A percentile compares a stretch with the other conserved stretches of the same genome.
These are phyloP conservation scores for Calophaca sinica DNA, from an alignment of 306 rosid genomes.

Conservation along the genomic window DNA sequence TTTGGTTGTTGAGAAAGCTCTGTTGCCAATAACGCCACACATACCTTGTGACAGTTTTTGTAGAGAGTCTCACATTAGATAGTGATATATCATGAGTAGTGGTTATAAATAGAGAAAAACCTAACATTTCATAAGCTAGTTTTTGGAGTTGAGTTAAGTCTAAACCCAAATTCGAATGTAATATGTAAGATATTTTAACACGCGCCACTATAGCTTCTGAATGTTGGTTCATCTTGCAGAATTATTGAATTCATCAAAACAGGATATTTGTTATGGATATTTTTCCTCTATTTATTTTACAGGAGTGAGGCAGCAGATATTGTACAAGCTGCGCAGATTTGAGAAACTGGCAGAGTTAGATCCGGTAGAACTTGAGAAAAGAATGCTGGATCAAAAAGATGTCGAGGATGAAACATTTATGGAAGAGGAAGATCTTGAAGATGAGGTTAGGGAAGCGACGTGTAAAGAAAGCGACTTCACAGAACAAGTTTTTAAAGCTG, in stretches of 20 bases:
- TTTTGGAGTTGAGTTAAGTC: no score
- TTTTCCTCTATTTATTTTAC: conserved; percentile 39
- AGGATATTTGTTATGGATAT: conserved; percentile 1
- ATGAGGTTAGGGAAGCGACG: conserved; percentile 37
- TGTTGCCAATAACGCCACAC: conserved; percentile 12
- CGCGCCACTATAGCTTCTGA: no score
- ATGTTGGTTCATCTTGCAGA: no score
- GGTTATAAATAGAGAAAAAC: no score
- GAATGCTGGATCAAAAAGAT: conserved; percentile 62
- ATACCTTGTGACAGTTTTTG: no score
- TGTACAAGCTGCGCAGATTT: conserved; percentile 83
- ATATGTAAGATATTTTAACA: no score
- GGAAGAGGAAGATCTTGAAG: conserved; percentile 44
- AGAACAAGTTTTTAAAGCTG: conserved; percentile 51
- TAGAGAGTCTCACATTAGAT: no score
- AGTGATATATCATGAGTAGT: no score
- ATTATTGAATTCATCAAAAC: not conserved
- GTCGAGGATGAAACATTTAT: conserved; percentile 31
- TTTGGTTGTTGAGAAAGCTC: conserved; percentile 36
- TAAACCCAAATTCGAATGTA: no score
- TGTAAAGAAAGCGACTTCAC: conserved; percentile 43
- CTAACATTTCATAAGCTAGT: no score
- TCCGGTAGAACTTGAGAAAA: conserved; percentile 85
- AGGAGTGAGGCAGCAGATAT: conserved; percentile 85
- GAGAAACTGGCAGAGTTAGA: conserved; percentile 91